These are phyloP conservation scores for Pilobolus umbonatus DNA, from an alignment of 192 early-diverging fungal species.

Conservation along the genomic window DNA sequence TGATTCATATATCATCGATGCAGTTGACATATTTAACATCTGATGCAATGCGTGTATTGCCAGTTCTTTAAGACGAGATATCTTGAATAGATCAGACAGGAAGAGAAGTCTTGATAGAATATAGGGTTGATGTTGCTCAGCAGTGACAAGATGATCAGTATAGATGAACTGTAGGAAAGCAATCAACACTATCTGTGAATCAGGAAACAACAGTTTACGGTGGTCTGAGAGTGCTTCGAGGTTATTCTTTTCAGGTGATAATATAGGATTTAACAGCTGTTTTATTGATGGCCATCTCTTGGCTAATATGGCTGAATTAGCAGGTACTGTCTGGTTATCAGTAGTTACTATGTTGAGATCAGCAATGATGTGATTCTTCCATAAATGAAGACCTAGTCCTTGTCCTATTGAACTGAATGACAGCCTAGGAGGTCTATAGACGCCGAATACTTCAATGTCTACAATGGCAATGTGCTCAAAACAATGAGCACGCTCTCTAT, in stretches of 20 bases:
- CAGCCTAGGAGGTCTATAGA: constrained; percentile 47
- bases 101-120: constrained; percentile 60
- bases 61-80: constrained; percentile 54
- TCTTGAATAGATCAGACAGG: constrained; percentile 53
- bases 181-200: constrained; percentile 46
- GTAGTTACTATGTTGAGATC: constrained; percentile 51
- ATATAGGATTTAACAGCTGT: background rate
- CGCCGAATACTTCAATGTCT: constrained; percentile 67
- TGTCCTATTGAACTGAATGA: constrained; percentile 50
- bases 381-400: constrained; percentile 47
- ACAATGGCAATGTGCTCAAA: constrained; percentile 67
- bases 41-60: constrained; percentile 54
- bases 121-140: constrained; percentile 58
- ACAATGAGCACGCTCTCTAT: constrained; percentile 68
- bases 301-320: constrained; percentile 47
- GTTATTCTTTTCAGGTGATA: background rate
- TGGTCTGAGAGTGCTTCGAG: constrained; percentile 11
- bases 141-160: constrained; percentile 58
- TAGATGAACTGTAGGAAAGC: constrained; percentile 66
- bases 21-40: constrained; percentile 53
- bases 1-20: constrained; percentile 64
- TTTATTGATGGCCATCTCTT: constrained; percentile 42
- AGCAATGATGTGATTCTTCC: constrained; percentile 46
- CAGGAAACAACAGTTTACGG: constrained; percentile 30
- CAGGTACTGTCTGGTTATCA: constrained; percentile 42